A percentile compares a stretch with the other conserved stretches of the same genome.
phyloP scores from a whole-genome alignment of 139 green algal species.

The Ettlia oleoabundans region DNA sequence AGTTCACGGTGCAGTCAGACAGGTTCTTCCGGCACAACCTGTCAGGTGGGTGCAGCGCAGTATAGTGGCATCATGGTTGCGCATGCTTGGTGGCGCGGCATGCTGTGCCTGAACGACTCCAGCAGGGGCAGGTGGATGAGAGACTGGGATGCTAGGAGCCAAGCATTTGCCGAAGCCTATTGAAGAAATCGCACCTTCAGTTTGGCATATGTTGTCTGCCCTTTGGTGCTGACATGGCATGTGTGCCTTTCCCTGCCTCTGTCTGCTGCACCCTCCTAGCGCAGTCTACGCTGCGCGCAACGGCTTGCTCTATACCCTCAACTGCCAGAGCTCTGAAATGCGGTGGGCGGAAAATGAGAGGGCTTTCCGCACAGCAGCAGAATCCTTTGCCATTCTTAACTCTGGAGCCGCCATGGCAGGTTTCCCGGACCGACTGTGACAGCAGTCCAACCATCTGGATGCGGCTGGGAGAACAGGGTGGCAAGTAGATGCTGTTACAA shows the following conservation, averaged over 20 bases:
- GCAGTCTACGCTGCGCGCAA: conserved; percentile 61
- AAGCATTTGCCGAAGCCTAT: too few species aligned
- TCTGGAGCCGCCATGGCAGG: background rate
- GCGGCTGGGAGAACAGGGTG: background rate
- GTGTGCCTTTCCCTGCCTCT: background rate
- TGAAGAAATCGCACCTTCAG: too few species aligned
- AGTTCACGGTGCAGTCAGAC: conserved; percentile 76
- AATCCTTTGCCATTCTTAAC: conserved; percentile 12
- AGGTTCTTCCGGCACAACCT: conserved; percentile 83
- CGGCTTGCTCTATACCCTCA: conserved; percentile 80
- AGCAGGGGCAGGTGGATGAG: too few species aligned
- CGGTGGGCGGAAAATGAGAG: conserved; percentile 48
- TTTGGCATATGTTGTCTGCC: background rate
- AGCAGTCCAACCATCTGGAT: background rate
- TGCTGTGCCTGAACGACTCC: too few species aligned
- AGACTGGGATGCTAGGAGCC: too few species aligned
- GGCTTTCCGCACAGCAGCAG: background rate
- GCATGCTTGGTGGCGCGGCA: too few species aligned
- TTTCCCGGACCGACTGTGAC: conserved; percentile 13
- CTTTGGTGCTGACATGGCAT: too few species aligned
- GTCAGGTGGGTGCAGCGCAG: background rate
- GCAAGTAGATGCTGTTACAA: too few species aligned
- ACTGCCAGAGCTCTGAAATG: conserved; percentile 70
- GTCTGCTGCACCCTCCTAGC: too few species aligned
- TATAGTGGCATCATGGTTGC: too few species aligned